Conservation (phyloP, 148 eudicot species). For the Polygonum maritimum region DNA sequence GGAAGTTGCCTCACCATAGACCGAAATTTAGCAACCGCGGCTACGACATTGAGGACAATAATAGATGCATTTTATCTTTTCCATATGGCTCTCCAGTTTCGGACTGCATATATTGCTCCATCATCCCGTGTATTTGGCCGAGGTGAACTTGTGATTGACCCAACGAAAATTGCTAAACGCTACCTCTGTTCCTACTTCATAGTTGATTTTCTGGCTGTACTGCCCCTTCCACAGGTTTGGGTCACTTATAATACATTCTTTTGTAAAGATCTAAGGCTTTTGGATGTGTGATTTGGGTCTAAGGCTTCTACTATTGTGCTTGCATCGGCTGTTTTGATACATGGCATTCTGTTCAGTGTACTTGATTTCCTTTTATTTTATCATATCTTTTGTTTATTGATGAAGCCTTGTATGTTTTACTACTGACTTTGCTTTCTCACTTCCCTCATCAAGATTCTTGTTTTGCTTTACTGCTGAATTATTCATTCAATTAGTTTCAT, state of each 20-base stretch:
- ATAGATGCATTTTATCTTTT: constrained; percentile 13
- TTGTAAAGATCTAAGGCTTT: background rate
- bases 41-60: constrained; percentile 9
- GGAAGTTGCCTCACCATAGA: constrained; percentile 7
- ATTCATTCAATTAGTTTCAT: background rate
- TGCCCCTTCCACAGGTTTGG: constrained; percentile 35
- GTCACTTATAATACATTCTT: background rate
- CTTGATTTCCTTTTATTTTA: background rate
- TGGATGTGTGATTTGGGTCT: background rate
- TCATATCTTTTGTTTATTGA: background rate
- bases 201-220: constrained; percentile 14
- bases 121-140: constrained; percentile 17
- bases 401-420: background rate
- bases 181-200: constrained; percentile 11
- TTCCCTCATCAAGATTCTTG: background rate
- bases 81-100: constrained; percentile 14
- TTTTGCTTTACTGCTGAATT: background rate
- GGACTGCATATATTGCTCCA: constrained; percentile 16
- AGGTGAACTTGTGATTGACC: constrained; percentile 16
- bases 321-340: background rate
- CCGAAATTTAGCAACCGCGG: constrained; percentile 8
- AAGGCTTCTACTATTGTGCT: background rate
- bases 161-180: constrained; percentile 9
- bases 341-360: background rate
- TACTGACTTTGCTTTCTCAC: background rate